These are phyloP conservation scores for Ramaria sp. DNA, from an alignment of 768 basidiomycete species.

Conservation along the genomic window DNA sequence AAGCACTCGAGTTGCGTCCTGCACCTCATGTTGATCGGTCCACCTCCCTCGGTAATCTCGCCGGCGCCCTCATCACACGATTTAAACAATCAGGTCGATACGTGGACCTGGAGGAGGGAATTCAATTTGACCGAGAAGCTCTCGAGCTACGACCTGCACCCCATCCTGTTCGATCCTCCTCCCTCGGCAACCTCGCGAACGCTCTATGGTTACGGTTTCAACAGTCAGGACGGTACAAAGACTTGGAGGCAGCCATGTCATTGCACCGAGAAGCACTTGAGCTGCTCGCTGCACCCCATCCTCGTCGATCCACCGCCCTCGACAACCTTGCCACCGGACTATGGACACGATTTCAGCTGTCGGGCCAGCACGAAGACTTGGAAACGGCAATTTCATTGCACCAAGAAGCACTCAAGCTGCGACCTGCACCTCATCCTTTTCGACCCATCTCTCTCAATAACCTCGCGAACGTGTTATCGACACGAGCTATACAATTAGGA, in stretches of 20 bases:
- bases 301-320: slow-evolving; percentile 12
- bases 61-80: too few species aligned
- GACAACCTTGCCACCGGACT: slow-evolving; percentile 21
- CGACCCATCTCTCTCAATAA: slow-evolving; percentile 9
- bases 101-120: slow-evolving; percentile 15
- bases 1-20: too few species aligned
- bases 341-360: slow-evolving; percentile 18
- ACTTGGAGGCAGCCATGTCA: slow-evolving; percentile 19
- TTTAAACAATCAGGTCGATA: too few species aligned
- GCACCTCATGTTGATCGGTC: too few species aligned
- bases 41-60: too few species aligned
- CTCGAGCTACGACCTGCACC: slow-evolving; percentile 9
- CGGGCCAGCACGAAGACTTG: slow-evolving; percentile 18
- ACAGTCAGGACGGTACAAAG: slow-evolving; percentile 18
- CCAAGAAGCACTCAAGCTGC: slow-evolving; percentile 9
- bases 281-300: slow-evolving; percentile 9
- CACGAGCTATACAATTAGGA: slow-evolving; percentile 19
- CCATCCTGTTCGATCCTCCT: neutral
- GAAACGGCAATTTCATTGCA: slow-evolving; percentile 17
- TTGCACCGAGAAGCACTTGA: slow-evolving; percentile 13
- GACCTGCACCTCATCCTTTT: slow-evolving; percentile 13
- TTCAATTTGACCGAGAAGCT: slow-evolving; percentile 9
- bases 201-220: slow-evolving; percentile 16
- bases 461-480: slow-evolving; percentile 12
- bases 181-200: slow-evolving; percentile 14